Evolutionary conservation across 306 rosid species (phyloP).

Genomic region (Amphicarpaea edgeworthii): DNA sequence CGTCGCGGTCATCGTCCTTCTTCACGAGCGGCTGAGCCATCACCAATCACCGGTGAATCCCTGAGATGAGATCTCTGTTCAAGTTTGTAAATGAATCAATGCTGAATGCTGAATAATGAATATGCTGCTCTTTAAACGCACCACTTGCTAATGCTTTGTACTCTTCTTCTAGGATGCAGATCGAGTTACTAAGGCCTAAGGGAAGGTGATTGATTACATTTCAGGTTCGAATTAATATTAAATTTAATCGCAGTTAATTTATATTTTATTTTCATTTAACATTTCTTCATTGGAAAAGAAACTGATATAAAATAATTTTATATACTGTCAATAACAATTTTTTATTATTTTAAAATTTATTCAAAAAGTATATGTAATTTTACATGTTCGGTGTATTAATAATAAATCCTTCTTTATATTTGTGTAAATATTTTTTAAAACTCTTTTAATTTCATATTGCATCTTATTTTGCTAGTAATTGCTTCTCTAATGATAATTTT

Average conservation of each 20-base stretch:
- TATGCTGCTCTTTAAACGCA: conserved; percentile 29
- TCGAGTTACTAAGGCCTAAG: background rate
- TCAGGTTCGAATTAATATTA: background rate
- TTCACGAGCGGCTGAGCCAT: conserved; percentile 91
- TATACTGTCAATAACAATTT: too few species aligned
- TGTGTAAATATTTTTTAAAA: too few species aligned
- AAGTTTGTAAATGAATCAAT: conserved; percentile 20
- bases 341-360: too few species aligned
- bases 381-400: too few species aligned
- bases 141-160: background rate
- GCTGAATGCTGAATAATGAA: background rate
- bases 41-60: conserved; percentile 51
- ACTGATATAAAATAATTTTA: too few species aligned
- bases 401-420: too few species aligned
- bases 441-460: too few species aligned
- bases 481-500: too few species aligned
- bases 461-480: too few species aligned
- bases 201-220: background rate
- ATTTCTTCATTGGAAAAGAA: too few species aligned
- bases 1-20: conserved; percentile 98
- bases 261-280: background rate
- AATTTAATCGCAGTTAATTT: background rate
- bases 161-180: conserved; percentile 7
- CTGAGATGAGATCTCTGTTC: conserved; percentile 58
- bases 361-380: too few species aligned